Base-by-base conservation (phyloP, 495 filamentous ascomycete genomes). In the Aspergillus nanangensis region DNA sequence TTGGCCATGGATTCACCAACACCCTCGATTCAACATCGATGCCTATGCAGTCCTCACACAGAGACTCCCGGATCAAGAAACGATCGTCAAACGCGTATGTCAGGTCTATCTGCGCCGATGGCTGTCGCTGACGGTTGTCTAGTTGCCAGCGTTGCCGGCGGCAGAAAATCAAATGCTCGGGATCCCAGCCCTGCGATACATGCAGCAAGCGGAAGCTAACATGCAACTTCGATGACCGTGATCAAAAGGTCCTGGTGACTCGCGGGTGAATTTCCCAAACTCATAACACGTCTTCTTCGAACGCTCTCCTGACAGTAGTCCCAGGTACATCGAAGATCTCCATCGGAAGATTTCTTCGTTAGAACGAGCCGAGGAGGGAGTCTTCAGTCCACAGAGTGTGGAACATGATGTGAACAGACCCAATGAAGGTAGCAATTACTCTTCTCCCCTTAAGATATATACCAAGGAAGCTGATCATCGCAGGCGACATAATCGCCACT, bases 161-260 rank as follows among this genome's bases (percentile, higher is more conserved):
- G 32, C 70, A 74, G 37, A 74, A 74, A 45, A 71, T 72, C 47
- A 71, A 67, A 45, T 72, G 69, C 37, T 68, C 69, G 14, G 69
- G 65, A 13, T 61, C 60, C 5, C 58, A 63, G 46, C 68, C 70
- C 7, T 74, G 70, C 52, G 62, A 67, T 21, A 58, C 58, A 5
- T 74, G 69, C 51, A 69, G 44, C 39, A 74, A 70, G 44, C 65
- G 66, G 23, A 69, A 69, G n/a, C 48, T 74, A 19, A 45, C 61
- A 0, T 71, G 67, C 36, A 43, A 59, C 15, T 72, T 71, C 41
- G 61, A 74, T 51, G 60, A 66, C 34, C 56, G 61, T 8, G 62
- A 69, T 31, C 67, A 72, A 38, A 74, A 71, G 45, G 56, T 72
- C 8, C 48, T 74, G 11, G 69, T 74, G 5, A 71, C 67, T 32